Percentiles rank a stretch among this genome's conserved stretches.
Evolutionary conservation across 805 yeast genomes (phyloP).

Genomic region (Kodamaea lidongshanica): DNA sequence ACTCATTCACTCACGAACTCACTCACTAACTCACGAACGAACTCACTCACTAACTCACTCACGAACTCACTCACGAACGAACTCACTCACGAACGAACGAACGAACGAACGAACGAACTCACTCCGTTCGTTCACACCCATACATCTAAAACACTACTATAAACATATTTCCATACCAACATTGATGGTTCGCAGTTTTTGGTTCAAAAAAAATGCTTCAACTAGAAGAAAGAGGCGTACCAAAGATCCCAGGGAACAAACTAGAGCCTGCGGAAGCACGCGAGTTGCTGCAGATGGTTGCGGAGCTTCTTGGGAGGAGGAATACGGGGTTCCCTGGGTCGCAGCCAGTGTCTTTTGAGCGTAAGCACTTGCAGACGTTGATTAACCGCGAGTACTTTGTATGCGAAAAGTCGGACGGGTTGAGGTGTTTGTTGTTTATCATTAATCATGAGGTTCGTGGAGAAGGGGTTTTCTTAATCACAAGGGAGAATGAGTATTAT

Average conservation of each 20-base stretch:
- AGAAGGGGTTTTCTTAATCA: slow-evolving; percentile 84
- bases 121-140: no score
- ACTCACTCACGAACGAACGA: no score
- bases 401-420: slow-evolving; percentile 94
- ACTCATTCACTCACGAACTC: no score
- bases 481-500: slow-evolving; percentile 82
- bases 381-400: slow-evolving; percentile 76
- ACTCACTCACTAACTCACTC: no score
- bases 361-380: slow-evolving; percentile 62
- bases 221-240: slow-evolving; percentile 51
- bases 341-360: slow-evolving; percentile 88
- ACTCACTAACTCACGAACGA: no score
- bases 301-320: slow-evolving; percentile 50
- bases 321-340: slow-evolving; percentile 78
- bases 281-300: slow-evolving; percentile 63
- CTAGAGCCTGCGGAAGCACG: slow-evolving; percentile 68
- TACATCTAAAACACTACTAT: no score
- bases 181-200: no score
- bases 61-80: no score
- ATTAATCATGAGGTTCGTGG: slow-evolving; percentile 65
- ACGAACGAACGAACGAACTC: no score
- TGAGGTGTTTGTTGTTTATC: slow-evolving; percentile 71
- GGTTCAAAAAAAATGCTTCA: slow-evolving; percentile 34
- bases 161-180: no score
- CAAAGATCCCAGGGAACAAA: slow-evolving; percentile 78